Base-by-base conservation (phyloP, 306 rosid species). In the Rubus idaeus region DNA sequence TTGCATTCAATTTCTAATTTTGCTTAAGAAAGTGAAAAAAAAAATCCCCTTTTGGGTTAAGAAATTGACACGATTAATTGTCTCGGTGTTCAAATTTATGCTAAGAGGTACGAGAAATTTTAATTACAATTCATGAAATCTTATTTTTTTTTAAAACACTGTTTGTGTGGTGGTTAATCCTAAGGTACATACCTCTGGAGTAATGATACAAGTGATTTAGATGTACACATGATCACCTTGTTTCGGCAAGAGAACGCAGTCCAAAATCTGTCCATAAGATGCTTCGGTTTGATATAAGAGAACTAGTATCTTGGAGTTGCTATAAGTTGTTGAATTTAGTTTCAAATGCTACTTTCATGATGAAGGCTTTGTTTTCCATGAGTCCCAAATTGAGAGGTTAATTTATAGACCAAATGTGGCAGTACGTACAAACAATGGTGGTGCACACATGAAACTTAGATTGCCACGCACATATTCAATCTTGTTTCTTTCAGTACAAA, bases 161-260 rank as follows among this genome's bases (percentile, higher is more conserved):
- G 26, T 23, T 23, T 23, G 26, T 23, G 26, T 23, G 26, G 26
- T 23, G 26, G 26, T 23, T 23, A 23, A 23, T 23, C 26, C 26
- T 26, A 8, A 17, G 68, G 66, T 14, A 41, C 16, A 20, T 84
- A 94, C 99, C 97, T 89, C 74, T 82, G 73, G 99, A 87, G 81
- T 95, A 95, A 88, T 95, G 89, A 79, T 92, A 77, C 10, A 7
- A 16, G 20, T 4, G 17, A 75, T 26, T 21, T 76, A 9, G 35
- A 39, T 44, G 10, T 21, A 68, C 69, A 56, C 72, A 67, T 39
- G 30, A 61, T 65, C 71, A 88, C 98, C 98, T 91, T 83, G 95
- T 86, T 85, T 88, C 92, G 83, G 97, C 84, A 75, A 95, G 97
- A 77, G 99, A 95, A 18, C 96, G 97, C n/a, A 95, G 89, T 68